A percentile compares a stretch with the other conserved stretches of the same genome.
phyloP scores from a whole-genome alignment of 1,139 yeast genomes.

The Tardiomyces blankii region DNA sequence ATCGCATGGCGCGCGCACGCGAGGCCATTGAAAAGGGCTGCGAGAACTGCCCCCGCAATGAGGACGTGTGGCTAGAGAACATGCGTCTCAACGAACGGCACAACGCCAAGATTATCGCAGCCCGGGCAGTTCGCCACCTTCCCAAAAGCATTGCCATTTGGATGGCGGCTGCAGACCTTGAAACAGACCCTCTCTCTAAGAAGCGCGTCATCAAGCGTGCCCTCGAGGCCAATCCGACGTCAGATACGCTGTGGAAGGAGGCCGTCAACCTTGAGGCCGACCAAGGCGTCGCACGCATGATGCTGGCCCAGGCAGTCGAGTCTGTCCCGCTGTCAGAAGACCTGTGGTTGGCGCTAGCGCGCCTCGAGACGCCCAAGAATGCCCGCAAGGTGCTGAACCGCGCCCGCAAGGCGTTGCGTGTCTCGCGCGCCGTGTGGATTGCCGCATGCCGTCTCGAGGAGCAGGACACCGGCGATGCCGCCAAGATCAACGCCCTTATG shows the following conservation, averaged over 20 bases:
- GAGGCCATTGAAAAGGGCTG: conserved; percentile 64
- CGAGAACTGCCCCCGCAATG: conserved; percentile 49
- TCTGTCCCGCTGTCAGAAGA: conserved; percentile 54
- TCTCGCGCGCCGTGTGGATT: conserved; percentile 55
- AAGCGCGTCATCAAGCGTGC: conserved; percentile 60
- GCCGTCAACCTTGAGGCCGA: conserved; percentile 36
- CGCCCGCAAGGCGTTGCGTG: conserved; percentile 42
- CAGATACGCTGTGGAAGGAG: conserved; percentile 56
- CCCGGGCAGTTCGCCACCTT: conserved; percentile 53
- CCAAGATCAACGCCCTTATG: conserved; percentile 35
- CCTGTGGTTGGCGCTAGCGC: conserved; percentile 50
- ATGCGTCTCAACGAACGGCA: conserved; percentile 51
- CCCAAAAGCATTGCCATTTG: conserved; percentile 54
- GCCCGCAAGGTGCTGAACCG: conserved; percentile 44
- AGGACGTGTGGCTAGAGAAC: conserved; percentile 75
- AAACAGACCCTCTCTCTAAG: conserved; percentile 41
- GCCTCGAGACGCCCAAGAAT: conserved; percentile 34
- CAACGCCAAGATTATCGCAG: conserved; percentile 42
- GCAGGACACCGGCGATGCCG: conserved; percentile 31
- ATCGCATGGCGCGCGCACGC: conserved; percentile 46
- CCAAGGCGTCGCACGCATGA: conserved; percentile 37
- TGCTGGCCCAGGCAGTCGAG: conserved; percentile 59
- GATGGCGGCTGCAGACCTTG: conserved; percentile 60
- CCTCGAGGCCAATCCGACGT: conserved; percentile 52
- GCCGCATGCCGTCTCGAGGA: conserved; percentile 67